A percentile compares a stretch with the other conserved stretches of the same genome.
These are phyloP conservation scores for Fusarium hainanense DNA, from an alignment of 2,329 filamentous ascomycete species.

Conservation along the genomic window DNA sequence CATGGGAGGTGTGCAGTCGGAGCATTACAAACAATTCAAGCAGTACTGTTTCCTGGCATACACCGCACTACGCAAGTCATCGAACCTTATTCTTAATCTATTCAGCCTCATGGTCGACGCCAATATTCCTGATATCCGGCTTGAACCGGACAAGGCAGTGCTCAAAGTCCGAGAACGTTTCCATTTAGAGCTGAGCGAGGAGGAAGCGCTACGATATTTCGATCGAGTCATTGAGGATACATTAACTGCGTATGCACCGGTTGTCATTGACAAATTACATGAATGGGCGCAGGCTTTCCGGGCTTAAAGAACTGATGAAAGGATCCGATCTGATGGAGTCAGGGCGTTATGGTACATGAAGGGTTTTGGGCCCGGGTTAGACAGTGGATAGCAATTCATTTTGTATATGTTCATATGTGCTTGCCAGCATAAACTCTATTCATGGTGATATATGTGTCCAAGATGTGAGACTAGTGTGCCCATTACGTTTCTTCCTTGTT, in stretches of 20 bases:
- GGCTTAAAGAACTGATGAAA: conserved; percentile 58
- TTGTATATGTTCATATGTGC: neutral
- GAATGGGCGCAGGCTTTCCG: conserved; percentile 92
- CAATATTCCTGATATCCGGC: conserved; percentile 93
- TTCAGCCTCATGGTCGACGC: conserved; percentile 98
- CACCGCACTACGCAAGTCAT: conserved; percentile 87
- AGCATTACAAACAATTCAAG: conserved; percentile 89
- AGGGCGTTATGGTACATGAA: neutral
- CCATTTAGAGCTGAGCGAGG: conserved; percentile 89
- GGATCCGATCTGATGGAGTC: conserved; percentile 3
- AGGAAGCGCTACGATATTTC: conserved; percentile 89
- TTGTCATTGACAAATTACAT: conserved; percentile 94
- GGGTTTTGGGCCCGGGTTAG: neutral
- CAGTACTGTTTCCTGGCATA: conserved; percentile 97
- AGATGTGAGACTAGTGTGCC: neutral
- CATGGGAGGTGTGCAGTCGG: conserved; percentile 87
- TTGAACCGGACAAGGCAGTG: conserved; percentile 93
- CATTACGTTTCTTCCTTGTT: neutral
- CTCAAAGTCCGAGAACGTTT: conserved; percentile 95
- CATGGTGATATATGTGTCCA: neutral
- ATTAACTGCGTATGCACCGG: conserved; percentile 87
- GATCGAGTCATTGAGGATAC: conserved; percentile 92
- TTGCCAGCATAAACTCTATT: neutral
- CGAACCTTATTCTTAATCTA: conserved; percentile 90
- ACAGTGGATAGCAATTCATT: neutral